A percentile compares a stretch with the other conserved stretches of the same genome.
These are phyloP conservation scores for Calonectria pteridis DNA, from an alignment of 2,329 filamentous ascomycete genomes.

Conservation along the genomic window DNA sequence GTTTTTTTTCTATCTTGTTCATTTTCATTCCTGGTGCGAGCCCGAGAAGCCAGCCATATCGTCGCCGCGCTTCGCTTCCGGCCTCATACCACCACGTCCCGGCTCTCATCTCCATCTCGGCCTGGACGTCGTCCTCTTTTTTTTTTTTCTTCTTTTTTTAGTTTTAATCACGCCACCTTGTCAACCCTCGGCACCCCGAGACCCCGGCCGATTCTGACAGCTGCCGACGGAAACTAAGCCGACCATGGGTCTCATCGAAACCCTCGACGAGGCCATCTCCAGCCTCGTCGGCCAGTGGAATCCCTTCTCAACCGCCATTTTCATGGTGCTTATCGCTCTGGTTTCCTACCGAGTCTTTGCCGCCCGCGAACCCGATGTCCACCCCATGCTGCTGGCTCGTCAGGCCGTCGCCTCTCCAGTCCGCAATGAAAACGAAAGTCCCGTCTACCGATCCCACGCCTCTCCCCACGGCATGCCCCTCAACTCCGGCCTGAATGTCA, in stretches of 20 bases:
- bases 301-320: slow-evolving; percentile 78
- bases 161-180: neutral
- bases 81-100: neutral
- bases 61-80: neutral
- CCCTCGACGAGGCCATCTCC: slow-evolving; percentile 79
- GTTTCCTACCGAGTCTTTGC: slow-evolving; percentile 79
- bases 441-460: slow-evolving; percentile 86
- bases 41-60: neutral
- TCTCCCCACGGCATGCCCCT: slow-evolving; percentile 88
- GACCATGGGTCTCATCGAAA: slow-evolving; percentile 62
- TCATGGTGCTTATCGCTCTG: slow-evolving; percentile 74
- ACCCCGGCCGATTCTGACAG: slow-evolving; percentile 5
- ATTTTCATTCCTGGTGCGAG: slow-evolving; percentile 1
- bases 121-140: neutral
- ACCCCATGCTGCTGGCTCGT: slow-evolving; percentile 89
- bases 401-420: slow-evolving; percentile 85
- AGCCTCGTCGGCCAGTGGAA: slow-evolving; percentile 85
- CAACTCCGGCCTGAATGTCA: slow-evolving; percentile 83
- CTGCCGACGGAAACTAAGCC: slow-evolving; percentile 14
- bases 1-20: slow-evolving; percentile 4
- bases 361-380: slow-evolving; percentile 86
- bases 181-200: neutral
- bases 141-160: neutral
- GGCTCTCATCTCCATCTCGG: neutral
- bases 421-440: slow-evolving; percentile 85